Evolutionary conservation across 768 basidiomycete genomes (phyloP), one percentile per base, ranked within the genome.

Genomic region (Calocybe indica): DNA sequence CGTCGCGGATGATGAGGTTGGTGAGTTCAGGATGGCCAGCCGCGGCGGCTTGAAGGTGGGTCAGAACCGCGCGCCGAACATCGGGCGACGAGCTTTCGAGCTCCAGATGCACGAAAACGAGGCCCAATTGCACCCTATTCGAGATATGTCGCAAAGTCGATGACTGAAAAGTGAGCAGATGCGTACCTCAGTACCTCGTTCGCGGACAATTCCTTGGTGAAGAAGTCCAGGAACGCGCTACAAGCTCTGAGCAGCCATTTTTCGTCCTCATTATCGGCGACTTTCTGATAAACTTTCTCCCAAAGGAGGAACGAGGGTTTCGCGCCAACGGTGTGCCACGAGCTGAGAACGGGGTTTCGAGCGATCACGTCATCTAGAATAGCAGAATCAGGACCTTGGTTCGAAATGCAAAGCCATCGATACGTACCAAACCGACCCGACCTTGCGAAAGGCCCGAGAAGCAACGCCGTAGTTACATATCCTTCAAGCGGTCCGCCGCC

Each of bases 261-360:
- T 47, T 90, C 82, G 11, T 91, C 91, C 2, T 75, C 74, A 0
- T 71, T 55, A 5, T 79, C 75, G 6, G 70, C 66, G 11, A 85
- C 53, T 60, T 89, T 92, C 49, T 83, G 79, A 57, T 91, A 92
- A 0, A 90, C 82, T 61, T 88, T 92, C 45, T 95, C 92, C 80
- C 81, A 91, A 10, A 94, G 56, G 36, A 97, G 63, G 67, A 96
- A 96, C 1, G 88, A 85, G 0, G 91, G 88, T 59, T 92, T 96
- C 15, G 76, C 66, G 9, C 68, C 57, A 10, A 70, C 67, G 0
- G 80, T 62, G 12, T 62, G 58, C n/a, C 88, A 61, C 1, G 73
- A 64, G 32, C 74, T 69, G n/a, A 79, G 52, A 2, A 64, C 62
- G 29, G 74, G 43, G 59, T 82, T 81, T 53, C 67, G 70, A 15